phyloP scores from a whole-genome alignment of 2,329 filamentous ascomycete species.

The Blumeria hordei region DNA sequence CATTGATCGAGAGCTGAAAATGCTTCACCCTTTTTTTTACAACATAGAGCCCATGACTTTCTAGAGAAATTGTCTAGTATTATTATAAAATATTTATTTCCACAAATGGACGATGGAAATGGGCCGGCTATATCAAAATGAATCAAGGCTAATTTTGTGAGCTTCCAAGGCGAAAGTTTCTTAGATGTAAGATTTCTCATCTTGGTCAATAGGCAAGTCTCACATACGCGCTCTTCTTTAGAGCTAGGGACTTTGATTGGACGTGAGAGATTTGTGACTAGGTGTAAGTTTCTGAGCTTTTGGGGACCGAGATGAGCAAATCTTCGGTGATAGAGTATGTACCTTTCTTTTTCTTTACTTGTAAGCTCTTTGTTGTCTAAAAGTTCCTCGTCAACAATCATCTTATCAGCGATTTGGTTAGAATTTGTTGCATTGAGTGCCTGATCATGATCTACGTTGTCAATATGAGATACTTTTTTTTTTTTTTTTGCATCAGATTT shows the following conservation, averaged over 20 bases:
- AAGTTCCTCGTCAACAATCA: too few relatives aligned
- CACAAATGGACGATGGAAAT: not conserved
- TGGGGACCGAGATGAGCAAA: not conserved
- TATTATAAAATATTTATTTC: not conserved
- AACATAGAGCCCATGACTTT: not conserved
- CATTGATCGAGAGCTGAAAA: not conserved
- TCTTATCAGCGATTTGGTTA: too few relatives aligned
- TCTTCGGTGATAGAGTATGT: not conserved
- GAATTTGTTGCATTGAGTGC: too few relatives aligned
- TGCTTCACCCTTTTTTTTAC: not conserved
- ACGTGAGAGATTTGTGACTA: not conserved
- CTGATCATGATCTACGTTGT: too few relatives aligned
- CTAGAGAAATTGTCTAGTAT: not conserved
- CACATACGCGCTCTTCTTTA: not conserved
- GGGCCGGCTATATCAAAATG: not conserved
- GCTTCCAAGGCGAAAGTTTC: not conserved
- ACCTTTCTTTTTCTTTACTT: not conserved
- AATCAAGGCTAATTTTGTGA: not conserved
- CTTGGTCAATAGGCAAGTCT: not conserved
- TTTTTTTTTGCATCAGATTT: too few relatives aligned
- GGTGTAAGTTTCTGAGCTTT: not conserved
- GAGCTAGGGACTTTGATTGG: not conserved
- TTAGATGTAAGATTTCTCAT: not conserved
- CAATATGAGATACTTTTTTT: too few relatives aligned
- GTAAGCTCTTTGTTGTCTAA: not conserved